Conservation (phyloP, 1,284 basidiomycete genomes). For the Waitea zeae region DNA sequence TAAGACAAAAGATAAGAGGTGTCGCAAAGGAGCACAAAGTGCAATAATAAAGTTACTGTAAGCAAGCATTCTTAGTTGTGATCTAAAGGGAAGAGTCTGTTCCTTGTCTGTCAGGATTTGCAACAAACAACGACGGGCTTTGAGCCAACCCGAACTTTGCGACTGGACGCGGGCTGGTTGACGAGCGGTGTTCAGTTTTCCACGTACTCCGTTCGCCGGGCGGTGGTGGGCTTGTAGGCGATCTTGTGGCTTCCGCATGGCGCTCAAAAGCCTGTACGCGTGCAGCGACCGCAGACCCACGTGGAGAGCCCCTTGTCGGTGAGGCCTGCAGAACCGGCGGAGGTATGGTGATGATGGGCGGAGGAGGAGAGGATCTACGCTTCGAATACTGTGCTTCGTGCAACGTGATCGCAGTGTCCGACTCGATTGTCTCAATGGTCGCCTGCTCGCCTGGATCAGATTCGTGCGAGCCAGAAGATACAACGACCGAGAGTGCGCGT, state of each 20-base stretch:
- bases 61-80: no score
- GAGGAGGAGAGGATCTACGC: neutral
- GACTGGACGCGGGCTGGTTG: no score
- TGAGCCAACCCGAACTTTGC: no score
- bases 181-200: conserved; percentile 14
- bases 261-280: conserved; percentile 23
- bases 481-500: conserved; percentile 1
- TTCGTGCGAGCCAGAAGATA: neutral
- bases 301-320: conserved; percentile 8
- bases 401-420: neutral
- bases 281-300: conserved; percentile 13
- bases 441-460: neutral
- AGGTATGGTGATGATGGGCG: conserved; percentile 2
- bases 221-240: conserved; percentile 9
- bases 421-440: neutral
- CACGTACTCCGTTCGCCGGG: conserved; percentile 16
- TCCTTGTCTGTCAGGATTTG: no score
- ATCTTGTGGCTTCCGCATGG: conserved; percentile 19
- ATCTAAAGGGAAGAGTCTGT: no score
- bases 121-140: no score
- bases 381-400: no score
- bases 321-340: conserved; percentile 5
- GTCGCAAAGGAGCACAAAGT: no score
- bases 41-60: no score
- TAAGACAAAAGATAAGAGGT: no score